Evolutionary conservation across 257 asterid species (phyloP), one percentile per base, ranked within the genome.

Genomic region (Ballota nigra): DNA sequence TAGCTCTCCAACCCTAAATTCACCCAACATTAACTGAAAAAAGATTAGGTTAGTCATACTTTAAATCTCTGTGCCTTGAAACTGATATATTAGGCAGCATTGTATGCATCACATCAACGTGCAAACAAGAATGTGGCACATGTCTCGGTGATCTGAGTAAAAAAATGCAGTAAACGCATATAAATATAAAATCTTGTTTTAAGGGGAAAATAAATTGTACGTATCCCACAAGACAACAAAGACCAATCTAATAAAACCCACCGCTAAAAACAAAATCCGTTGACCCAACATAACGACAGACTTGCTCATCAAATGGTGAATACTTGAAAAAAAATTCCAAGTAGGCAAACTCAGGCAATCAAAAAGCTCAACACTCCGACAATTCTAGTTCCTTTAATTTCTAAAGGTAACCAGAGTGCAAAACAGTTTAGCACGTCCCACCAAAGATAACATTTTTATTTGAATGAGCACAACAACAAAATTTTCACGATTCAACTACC

Each of bases 11-110:
- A 49, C 43, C 56, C 52, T 28, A 38, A 23, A 57, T 53, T 41
- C 62, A 41, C 57, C 61, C 72, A 55, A 19, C 31, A 53, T 40
- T 56, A 57, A 66, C 8, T 47, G 63, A 8, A 67, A 66, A 15
- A 57, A 3, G 19, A 20, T n/a, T 18, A 16, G 12, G 26, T 26
- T 24, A 36, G n/a, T 22, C 52, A 43, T 43, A 13, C 52, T 12
- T 43, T 43, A 43, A 3, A 47, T 28, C 57, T 36, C 24, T 41
- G 18, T 49, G 55, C 12, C 10, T 24, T 2, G 13, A 31, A 43
- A 43, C 22, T 23, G 23, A 53, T 22, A 31, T 29, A 6, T 19
- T 69, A 69, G 13, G 20, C 24, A 15, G 24, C 16, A 43, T 4
- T 31, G 22, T 20, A 22, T 33, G 64, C 41, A 47, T 29, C 10